Percentiles rank a stretch among this genome's conserved stretches.
phyloP scores from a whole-genome alignment of 495 filamentous ascomycete genomes.

The Aspergillus conjunctus region DNA sequence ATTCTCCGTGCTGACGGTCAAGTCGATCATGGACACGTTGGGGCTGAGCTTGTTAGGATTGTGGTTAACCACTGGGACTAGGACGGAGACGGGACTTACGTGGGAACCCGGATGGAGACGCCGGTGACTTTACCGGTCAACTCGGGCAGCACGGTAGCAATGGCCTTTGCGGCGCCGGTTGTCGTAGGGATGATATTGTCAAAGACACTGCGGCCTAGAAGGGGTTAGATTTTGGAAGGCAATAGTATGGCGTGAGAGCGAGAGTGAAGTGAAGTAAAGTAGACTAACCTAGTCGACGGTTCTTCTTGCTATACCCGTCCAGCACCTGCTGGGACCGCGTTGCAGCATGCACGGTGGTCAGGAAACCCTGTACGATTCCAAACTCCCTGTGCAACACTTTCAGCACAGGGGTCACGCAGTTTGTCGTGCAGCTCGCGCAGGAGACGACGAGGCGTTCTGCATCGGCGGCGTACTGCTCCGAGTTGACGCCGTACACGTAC shows the following conservation, averaged over 20 bases:
- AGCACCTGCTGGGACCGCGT: conserved; percentile 42
- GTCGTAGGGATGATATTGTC: conserved; percentile 42
- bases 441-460: conserved; percentile 35
- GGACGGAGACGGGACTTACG: conserved; percentile 25
- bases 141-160: conserved; percentile 37
- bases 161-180: conserved; percentile 39
- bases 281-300: conserved; percentile 33
- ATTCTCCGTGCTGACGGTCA: conserved; percentile 37
- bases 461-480: conserved; percentile 28
- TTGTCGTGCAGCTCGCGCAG: conserved; percentile 42
- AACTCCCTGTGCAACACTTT: conserved; percentile 38
- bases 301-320: conserved; percentile 46
- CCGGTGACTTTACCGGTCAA: conserved; percentile 39
- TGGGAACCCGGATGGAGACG: conserved; percentile 39
- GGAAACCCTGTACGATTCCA: conserved; percentile 35
- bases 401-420: conserved; percentile 39
- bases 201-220: conserved; percentile 37
- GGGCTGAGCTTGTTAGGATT: conserved; percentile 25
- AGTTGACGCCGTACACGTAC: conserved; percentile 42
- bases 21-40: conserved; percentile 43
- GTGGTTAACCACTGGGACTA: background rate
- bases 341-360: conserved; percentile 41
- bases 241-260: background rate
- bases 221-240: background rate
- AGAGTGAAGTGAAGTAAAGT: no score